These are phyloP conservation scores for Didymella glomerata DNA, from an alignment of 2,329 filamentous ascomycete genomes.

Conservation along the genomic window DNA sequence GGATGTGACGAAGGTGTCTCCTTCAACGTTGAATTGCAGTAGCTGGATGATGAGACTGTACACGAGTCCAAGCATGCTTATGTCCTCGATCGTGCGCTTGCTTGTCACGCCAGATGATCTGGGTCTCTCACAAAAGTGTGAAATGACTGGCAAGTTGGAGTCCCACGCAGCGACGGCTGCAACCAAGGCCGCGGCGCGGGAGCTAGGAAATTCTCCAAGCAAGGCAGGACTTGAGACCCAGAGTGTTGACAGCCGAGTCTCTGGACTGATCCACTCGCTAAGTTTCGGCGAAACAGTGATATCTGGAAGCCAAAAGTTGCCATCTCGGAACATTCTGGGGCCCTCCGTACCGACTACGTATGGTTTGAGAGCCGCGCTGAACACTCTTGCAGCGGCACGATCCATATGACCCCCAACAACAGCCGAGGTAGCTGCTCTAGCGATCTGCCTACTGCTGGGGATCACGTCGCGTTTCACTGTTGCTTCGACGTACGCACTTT, in stretches of 20 bases:
- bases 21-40: constrained; percentile 23
- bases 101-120: too few relatives aligned
- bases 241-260: neutral
- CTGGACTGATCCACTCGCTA: neutral
- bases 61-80: constrained; percentile 26
- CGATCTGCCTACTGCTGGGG: too few relatives aligned
- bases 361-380: too few relatives aligned
- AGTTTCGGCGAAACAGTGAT: neutral
- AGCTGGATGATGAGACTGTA: constrained; percentile 29
- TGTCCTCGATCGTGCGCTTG: constrained; percentile 15
- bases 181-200: constrained; percentile 1
- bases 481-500: too few relatives aligned
- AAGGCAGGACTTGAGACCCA: neutral
- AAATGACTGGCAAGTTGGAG: constrained; percentile 24
- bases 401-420: too few relatives aligned
- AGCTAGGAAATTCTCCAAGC: neutral
- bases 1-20: constrained; percentile 1
- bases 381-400: too few relatives aligned
- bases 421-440: too few relatives aligned
- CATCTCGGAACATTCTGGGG: neutral
- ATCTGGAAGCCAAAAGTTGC: constrained; percentile 4
- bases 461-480: too few relatives aligned
- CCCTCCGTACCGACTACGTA: neutral
- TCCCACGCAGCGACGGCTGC: constrained; percentile 21
- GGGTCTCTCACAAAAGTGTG: constrained; percentile 33